Evolutionary conservation across 805 yeast species (phyloP).

Genomic region (Candida easanensis): DNA sequence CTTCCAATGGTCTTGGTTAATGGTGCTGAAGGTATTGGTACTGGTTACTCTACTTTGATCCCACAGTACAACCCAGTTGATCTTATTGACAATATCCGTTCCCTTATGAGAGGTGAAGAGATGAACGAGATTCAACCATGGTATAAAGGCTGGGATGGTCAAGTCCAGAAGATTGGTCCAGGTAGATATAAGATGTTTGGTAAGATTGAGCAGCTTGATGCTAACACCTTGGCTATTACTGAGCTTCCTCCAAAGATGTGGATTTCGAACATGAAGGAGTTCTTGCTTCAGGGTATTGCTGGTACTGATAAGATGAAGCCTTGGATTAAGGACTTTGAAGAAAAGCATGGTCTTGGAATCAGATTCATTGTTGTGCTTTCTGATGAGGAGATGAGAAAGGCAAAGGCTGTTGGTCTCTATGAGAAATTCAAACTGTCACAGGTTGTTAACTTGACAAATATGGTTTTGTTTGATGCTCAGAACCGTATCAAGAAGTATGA

Average conservation of each 20-base stretch:
- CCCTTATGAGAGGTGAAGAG: constrained; percentile 70
- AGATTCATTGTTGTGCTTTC: constrained; percentile 74
- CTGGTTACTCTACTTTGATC: constrained; percentile 96
- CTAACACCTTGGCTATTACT: constrained; percentile 78
- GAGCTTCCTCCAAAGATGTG: constrained; percentile 91
- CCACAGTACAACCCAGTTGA: constrained; percentile 90
- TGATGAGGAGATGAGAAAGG: constrained; percentile 79
- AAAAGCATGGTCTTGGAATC: constrained; percentile 83
- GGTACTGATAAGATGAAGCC: constrained; percentile 73
- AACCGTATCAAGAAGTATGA: constrained; percentile 86
- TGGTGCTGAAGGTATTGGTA: constrained; percentile 97
- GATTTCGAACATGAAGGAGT: constrained; percentile 90
- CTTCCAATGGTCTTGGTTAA: constrained; percentile 92
- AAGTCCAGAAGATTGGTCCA: constrained; percentile 56
- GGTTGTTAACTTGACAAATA: constrained; percentile 69
- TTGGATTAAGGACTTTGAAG: constrained; percentile 94
- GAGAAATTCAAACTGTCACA: constrained; percentile 80
- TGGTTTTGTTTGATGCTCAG: constrained; percentile 92
- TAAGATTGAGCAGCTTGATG: constrained; percentile 74
- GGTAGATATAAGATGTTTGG: constrained; percentile 80
- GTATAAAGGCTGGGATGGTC: constrained; percentile 95
- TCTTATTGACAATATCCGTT: constrained; percentile 68
- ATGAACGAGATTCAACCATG: constrained; percentile 80
- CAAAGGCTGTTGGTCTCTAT: constrained; percentile 70
- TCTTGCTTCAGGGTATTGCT: constrained; percentile 64